phyloP scores from a whole-genome alignment of 2,329 filamentous ascomycete genomes.

The Fusarium liriodendri region DNA sequence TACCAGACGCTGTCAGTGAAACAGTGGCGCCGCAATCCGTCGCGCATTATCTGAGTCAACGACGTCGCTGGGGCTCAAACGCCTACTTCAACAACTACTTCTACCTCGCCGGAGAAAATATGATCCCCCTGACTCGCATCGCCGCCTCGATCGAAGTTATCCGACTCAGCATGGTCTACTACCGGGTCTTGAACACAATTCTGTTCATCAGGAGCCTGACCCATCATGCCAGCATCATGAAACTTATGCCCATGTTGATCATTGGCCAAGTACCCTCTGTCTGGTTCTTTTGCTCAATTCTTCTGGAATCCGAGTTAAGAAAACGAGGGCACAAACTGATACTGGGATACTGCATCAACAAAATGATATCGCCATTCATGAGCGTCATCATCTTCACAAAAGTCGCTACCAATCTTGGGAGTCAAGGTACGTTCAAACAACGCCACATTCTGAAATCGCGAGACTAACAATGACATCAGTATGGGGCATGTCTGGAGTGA shows the following conservation, averaged over 20 bases:
- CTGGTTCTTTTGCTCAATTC: constrained; percentile 35
- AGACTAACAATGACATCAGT: constrained; percentile 3
- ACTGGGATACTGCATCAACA: constrained; percentile 33
- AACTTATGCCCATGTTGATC: constrained; percentile 34
- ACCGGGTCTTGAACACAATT: constrained; percentile 47
- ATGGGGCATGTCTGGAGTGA: constrained; percentile 39
- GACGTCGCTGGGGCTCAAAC: constrained; percentile 49
- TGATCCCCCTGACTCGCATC: constrained; percentile 53
- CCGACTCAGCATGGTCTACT: constrained; percentile 48
- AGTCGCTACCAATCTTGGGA: constrained; percentile 35
- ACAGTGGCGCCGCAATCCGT: constrained; percentile 49
- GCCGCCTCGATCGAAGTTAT: constrained; percentile 46
- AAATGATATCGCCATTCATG: constrained; percentile 35
- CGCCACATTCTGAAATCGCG: background rate
- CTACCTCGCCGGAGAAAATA: constrained; percentile 47
- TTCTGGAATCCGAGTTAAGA: constrained; percentile 27
- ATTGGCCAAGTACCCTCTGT: constrained; percentile 26
- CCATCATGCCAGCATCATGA: constrained; percentile 7
- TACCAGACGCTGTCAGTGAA: constrained; percentile 48
- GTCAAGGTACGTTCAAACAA: constrained; percentile 23
- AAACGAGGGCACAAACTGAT: constrained; percentile 32
- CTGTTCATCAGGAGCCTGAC: constrained; percentile 41
- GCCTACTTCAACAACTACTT: constrained; percentile 53
- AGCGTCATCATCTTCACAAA: constrained; percentile 41
- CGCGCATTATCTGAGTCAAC: constrained; percentile 49